Conservation (phyloP, 2,329 filamentous ascomycete species). For the Coniella vitis region DNA sequence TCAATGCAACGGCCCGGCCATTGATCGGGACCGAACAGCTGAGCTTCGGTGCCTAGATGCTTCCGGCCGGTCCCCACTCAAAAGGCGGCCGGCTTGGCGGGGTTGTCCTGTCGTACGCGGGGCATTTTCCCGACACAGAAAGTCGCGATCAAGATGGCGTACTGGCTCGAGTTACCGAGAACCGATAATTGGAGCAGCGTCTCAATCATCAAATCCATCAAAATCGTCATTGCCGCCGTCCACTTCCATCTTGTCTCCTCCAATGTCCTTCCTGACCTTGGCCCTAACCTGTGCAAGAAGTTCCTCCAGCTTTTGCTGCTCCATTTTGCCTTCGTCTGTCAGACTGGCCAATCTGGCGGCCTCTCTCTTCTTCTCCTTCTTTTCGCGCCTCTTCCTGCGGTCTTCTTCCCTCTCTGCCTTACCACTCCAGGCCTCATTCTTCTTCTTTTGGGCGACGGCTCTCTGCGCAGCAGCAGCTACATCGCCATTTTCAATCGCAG, state of each 20-base stretch:
- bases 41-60: no score
- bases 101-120: no score
- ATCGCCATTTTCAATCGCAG: slow-evolving; percentile 30
- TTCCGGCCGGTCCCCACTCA: no score
- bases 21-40: no score
- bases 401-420: slow-evolving; percentile 61
- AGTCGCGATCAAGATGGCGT: no score
- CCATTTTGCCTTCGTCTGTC: slow-evolving; percentile 62
- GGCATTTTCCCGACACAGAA: no score
- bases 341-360: slow-evolving; percentile 56
- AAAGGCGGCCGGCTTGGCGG: no score
- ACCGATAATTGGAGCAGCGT: no score
- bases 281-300: slow-evolving; percentile 59
- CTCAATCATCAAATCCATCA: slow-evolving; percentile 48
- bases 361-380: slow-evolving; percentile 40
- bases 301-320: slow-evolving; percentile 55
- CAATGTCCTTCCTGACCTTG: slow-evolving; percentile 41
- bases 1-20: no score
- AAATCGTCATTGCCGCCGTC: slow-evolving; percentile 39
- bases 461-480: slow-evolving; percentile 33
- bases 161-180: no score
- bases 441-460: slow-evolving; percentile 46
- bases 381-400: slow-evolving; percentile 35
- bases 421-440: slow-evolving; percentile 66
- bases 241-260: slow-evolving; percentile 28